Evolutionary conservation across 106 monocot species (phyloP).

Genomic region (Allium sativum): DNA sequence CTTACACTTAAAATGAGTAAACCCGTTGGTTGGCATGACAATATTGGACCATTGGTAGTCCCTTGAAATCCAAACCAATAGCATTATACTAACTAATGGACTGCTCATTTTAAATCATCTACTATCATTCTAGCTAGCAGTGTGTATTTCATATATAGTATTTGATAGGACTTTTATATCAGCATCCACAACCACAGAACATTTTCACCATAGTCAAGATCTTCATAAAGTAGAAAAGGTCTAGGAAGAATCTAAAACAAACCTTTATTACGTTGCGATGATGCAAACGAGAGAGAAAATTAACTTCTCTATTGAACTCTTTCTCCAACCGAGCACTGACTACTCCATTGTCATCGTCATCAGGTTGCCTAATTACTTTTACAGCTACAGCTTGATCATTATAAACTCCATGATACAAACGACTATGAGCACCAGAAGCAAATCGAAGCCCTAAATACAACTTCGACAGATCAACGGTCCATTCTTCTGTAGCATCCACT

Average conservation of each 20-base stretch:
- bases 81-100: too few species aligned
- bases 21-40: too few species aligned
- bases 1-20: too few species aligned
- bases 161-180: too few species aligned
- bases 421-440: conserved; percentile 63
- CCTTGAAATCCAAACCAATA: too few species aligned
- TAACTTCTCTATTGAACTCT: conserved; percentile 56
- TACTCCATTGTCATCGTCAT: conserved; percentile 63
- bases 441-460: conserved; percentile 55
- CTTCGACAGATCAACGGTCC: conserved; percentile 57
- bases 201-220: too few species aligned
- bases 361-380: conserved; percentile 59
- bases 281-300: conserved; percentile 44
- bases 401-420: conserved; percentile 60
- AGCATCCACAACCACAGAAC: too few species aligned
- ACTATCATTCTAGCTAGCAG: too few species aligned
- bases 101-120: too few species aligned
- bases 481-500: conserved; percentile 33
- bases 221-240: too few species aligned
- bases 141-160: too few species aligned
- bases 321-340: conserved; percentile 51
- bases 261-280: conserved; percentile 73
- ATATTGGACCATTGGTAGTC: too few species aligned
- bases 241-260: background rate
- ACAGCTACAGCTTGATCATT: conserved; percentile 63